Percentiles rank a stretch among this genome's conserved stretches.
Conservation (phyloP, 208 protist species). For the Tritrichomonas musculus region DNA sequence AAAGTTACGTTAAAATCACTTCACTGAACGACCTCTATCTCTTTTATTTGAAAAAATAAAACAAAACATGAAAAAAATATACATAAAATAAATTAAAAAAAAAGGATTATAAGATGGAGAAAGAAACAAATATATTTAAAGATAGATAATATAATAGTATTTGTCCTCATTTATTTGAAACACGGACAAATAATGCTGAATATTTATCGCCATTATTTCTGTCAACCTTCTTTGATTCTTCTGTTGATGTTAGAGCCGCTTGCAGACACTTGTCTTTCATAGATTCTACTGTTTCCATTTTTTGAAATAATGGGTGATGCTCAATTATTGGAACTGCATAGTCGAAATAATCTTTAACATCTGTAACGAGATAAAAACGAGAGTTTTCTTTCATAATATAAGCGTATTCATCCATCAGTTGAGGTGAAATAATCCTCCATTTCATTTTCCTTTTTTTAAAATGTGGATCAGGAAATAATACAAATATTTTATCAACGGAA, state of each 20-base stretch:
- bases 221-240: background rate
- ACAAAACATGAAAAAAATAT: too few relatives aligned
- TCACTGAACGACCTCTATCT: too few relatives aligned
- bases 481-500: constrained; percentile 45
- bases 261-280: background rate
- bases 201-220: background rate
- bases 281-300: background rate
- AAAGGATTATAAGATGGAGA: too few relatives aligned
- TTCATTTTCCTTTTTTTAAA: constrained; percentile 44
- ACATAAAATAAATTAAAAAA: too few relatives aligned
- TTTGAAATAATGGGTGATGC: constrained; percentile 42
- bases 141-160: background rate
- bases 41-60: too few relatives aligned
- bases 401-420: constrained; percentile 38
- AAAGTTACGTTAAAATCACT: too few relatives aligned
- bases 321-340: constrained; percentile 38
- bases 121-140: background rate
- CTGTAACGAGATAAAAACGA: constrained; percentile 42
- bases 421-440: constrained; percentile 37
- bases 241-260: background rate
- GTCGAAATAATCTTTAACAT: constrained; percentile 46
- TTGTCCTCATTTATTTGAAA: background rate
- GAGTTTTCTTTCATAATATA: constrained; percentile 37
- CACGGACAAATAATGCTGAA: background rate
- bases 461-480: constrained; percentile 48